Evolutionary conservation across 2,329 filamentous ascomycete genomes (phyloP), one percentile per base, ranked within the genome.

Genomic region (Salinomyces thailandicus): DNA sequence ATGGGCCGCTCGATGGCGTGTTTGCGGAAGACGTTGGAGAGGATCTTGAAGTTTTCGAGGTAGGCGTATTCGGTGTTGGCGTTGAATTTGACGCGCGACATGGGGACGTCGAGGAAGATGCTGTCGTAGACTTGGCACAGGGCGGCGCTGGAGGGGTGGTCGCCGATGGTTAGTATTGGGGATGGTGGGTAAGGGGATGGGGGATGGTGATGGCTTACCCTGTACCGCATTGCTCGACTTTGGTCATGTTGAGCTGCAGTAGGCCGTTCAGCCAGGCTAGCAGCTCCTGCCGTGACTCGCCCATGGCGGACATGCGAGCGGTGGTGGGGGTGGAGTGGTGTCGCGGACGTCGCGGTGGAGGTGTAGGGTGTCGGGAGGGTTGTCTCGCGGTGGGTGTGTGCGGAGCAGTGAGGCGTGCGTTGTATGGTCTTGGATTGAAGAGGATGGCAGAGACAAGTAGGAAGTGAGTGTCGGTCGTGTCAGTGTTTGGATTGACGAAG

Each of bases 161-260:
- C 27, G 27, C 7, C n/a, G 27, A 9, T 30, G 15, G 7, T 7
- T 30, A 9, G 27, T 30, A 14, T 30, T 30, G 27, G 24, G 16
- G 27, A 8, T 8, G 31, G n/a, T n/a, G n/a, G n/a, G n/a, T n/a
- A n/a, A n/a, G n/a, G n/a, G n/a, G n/a, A n/a, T n/a, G n/a, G n/a
- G n/a, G n/a, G n/a, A n/a, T n/a, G n/a, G n/a, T n/a, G n/a, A n/a
- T n/a, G n/a, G 37, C 72, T 53, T 79, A 96, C 89, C 89, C 91
- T 58, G 89, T 96, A 62, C 91, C 91, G 63, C 89, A 96, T 73
- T 98, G 91, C 70, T 98, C 91, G 61, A 98, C 85, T 68, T 95
- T 96, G 55, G 73, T 96, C 55, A 98, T 79, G 69, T 96, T 98
- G 57, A 98, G 81, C 69, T 95, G 86, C 35, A 98, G 79, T 45